Conservation (phyloP, 78 protist genomes). For the Dictyostelium purpureum region DNA sequence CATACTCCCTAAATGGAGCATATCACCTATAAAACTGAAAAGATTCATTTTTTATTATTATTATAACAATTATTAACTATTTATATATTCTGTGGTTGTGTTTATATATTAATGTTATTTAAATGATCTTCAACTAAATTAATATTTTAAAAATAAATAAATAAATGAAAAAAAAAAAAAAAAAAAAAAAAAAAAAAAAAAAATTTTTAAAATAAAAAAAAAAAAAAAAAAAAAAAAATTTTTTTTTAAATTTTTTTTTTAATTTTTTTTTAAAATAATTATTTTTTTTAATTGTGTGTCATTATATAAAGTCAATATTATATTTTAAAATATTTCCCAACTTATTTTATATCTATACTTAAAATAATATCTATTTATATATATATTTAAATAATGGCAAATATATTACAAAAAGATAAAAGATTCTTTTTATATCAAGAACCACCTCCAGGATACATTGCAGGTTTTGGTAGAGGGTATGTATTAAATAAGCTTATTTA, state of each 20-base stretch:
- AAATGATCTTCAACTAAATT: neutral
- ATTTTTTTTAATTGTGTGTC: too few species aligned
- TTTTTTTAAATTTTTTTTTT: neutral
- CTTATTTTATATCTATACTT: neutral
- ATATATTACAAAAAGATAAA: slow-evolving; percentile 22
- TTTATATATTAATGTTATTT: too few species aligned
- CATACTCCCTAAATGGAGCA: slow-evolving; percentile 71
- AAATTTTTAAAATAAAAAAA: too few species aligned
- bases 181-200: neutral
- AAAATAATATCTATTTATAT: neutral
- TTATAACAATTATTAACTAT: neutral
- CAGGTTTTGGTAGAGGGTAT: slow-evolving; percentile 95
- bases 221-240: neutral
- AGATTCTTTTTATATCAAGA: slow-evolving; percentile 52
- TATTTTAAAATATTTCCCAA: too few species aligned
- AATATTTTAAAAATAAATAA: too few species aligned
- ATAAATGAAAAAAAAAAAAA: neutral
- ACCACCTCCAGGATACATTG: slow-evolving; percentile 89
- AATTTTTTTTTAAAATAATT: neutral
- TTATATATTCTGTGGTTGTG: too few species aligned
- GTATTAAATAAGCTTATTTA: neutral
- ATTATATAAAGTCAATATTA: too few species aligned
- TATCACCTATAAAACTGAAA: slow-evolving; percentile 73
- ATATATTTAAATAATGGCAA: neutral
- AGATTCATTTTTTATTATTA: slow-evolving; percentile 38